Evolutionary conservation across 2,329 filamentous ascomycete genomes (phyloP).

Genomic region (Trichoderma afroharzianum): DNA sequence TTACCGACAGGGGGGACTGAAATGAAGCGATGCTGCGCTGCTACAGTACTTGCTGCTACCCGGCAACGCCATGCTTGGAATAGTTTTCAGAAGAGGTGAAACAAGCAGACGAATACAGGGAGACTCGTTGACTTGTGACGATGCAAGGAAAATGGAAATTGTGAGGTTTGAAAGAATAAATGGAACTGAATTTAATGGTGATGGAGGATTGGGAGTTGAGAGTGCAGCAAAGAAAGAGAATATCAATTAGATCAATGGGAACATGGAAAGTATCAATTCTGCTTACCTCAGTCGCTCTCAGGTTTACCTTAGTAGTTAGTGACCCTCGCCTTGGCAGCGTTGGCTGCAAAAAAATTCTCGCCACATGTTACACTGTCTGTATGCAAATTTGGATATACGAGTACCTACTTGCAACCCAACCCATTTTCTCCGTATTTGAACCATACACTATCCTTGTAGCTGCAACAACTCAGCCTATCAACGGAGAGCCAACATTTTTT

Average conservation of each 20-base stretch:
- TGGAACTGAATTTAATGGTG: background rate
- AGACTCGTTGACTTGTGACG: too few relatives aligned
- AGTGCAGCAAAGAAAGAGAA: background rate
- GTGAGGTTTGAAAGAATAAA: background rate
- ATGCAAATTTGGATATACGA: background rate
- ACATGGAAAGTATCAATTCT: background rate
- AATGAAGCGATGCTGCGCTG: background rate
- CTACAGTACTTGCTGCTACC: background rate
- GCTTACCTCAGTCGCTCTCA: background rate
- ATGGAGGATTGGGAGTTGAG: background rate
- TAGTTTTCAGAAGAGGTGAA: background rate
- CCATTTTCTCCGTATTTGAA: background rate
- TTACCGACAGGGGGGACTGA: conserved; percentile 6
- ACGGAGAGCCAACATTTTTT: background rate
- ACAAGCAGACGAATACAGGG: background rate
- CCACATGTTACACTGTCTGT: background rate
- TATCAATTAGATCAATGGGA: too few relatives aligned
- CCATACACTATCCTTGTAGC: background rate
- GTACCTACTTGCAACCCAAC: background rate
- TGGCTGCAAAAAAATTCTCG: conserved; percentile 5
- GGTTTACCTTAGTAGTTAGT: background rate
- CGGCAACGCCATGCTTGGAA: background rate
- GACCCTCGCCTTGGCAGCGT: background rate
- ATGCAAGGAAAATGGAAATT: background rate
- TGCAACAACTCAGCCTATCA: background rate